Conservation (phyloP, 208 protist species). For the Leishmania turanica region DNA sequence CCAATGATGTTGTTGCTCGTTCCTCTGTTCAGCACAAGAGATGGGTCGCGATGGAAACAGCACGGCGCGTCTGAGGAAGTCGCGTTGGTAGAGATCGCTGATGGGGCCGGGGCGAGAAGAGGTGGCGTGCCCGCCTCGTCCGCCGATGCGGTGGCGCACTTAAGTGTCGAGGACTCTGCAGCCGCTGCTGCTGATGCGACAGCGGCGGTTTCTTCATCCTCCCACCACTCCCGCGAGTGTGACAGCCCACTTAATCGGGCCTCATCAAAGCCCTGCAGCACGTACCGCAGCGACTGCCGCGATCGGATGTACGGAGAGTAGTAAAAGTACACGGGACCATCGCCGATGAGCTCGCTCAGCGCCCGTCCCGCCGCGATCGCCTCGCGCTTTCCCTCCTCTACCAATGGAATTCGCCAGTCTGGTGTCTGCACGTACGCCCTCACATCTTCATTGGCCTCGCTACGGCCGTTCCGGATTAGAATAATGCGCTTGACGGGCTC, state of each 20-base stretch:
- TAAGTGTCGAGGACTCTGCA: not conserved
- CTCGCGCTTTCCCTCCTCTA: slow-evolving; percentile 71
- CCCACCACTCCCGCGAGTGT: slow-evolving; percentile 40
- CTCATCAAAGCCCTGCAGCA: slow-evolving; percentile 81
- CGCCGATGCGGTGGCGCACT: not conserved
- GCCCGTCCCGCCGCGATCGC: slow-evolving; percentile 60
- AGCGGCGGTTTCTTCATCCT: slow-evolving; percentile 32
- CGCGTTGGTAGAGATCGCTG: not conserved
- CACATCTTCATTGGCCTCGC: slow-evolving; percentile 76
- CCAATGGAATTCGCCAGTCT: slow-evolving; percentile 91
- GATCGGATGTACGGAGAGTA: slow-evolving; percentile 91
- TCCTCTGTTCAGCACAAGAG: slow-evolving; percentile 38
- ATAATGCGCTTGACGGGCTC: slow-evolving; percentile 92
- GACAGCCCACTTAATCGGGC: slow-evolving; percentile 21
- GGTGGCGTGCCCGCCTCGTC: not conserved
- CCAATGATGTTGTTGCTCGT: slow-evolving; percentile 70
- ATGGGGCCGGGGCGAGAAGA: not conserved
- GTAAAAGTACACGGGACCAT: slow-evolving; percentile 90
- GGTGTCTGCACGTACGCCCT: slow-evolving; percentile 70
- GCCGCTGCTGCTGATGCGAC: not conserved
- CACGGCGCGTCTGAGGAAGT: not conserved
- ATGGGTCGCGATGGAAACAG: slow-evolving; percentile 15
- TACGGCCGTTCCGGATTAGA: slow-evolving; percentile 82
- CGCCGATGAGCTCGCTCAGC: slow-evolving; percentile 71
- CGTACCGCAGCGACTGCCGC: slow-evolving; percentile 73